Percentiles rank a stretch among this genome's conserved stretches.
phyloP scores from a whole-genome alignment of 176 grass and related monocot species.

The Olyra latifolia region DNA sequence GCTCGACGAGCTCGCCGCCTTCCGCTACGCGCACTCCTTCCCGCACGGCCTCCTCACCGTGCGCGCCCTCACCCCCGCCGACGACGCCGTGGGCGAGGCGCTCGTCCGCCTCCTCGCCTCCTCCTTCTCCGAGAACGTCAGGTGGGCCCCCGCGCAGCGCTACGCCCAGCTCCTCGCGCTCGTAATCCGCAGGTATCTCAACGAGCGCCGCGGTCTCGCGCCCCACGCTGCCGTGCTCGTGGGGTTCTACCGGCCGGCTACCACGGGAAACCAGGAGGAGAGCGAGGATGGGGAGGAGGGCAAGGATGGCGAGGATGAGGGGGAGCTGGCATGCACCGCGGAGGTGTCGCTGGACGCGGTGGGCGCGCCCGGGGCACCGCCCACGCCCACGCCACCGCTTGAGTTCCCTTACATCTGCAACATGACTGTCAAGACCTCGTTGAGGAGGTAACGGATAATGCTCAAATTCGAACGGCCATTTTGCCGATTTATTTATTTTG shows the following conservation, averaged over 20 bases:
- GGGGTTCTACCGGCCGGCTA: constrained; percentile 52
- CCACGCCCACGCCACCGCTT: constrained; percentile 61
- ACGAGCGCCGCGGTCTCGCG: constrained; percentile 49
- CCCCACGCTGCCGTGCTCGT: constrained; percentile 79
- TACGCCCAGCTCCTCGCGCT: constrained; percentile 68
- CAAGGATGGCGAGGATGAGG: neutral
- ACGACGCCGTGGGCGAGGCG: constrained; percentile 51
- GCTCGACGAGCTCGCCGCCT: constrained; percentile 48
- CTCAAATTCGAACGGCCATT: neutral
- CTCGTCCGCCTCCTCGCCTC: constrained; percentile 63
- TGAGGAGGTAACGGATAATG: constrained; percentile 69
- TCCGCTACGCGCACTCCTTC: constrained; percentile 53
- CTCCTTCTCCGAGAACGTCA: constrained; percentile 78
- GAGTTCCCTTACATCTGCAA: constrained; percentile 93
- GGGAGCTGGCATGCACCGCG: constrained; percentile 71
- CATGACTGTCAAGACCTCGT: constrained; percentile 78
- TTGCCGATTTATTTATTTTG: neutral
- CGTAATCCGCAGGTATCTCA: constrained; percentile 72
- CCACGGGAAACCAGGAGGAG: neutral
- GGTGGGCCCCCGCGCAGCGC: constrained; percentile 47
- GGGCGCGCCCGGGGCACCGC: constrained; percentile 61
- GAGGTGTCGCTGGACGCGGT: constrained; percentile 81
- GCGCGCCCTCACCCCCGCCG: constrained; percentile 45
- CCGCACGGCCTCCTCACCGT: constrained; percentile 57
- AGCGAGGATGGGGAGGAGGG: neutral